Evolutionary conservation across 257 asterid genomes (phyloP), one percentile per base, ranked within the genome.

Genomic region (Fraxinus quadrangulata): DNA sequence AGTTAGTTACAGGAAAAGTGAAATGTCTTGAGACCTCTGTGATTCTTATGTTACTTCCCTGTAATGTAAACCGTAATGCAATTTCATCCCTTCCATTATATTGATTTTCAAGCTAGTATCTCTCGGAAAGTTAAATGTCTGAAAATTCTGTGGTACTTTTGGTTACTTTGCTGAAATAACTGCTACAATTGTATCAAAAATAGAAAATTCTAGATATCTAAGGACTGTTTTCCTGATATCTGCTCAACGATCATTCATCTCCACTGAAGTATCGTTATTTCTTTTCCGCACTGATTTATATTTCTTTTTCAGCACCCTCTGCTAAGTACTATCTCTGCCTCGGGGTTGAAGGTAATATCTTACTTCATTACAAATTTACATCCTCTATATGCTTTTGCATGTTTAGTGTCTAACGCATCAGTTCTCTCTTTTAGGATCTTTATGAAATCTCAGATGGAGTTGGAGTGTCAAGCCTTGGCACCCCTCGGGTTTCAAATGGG

Each of bases 291-390:
- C 34, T 63, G 69, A 63, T 63, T 63, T 63, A 63, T 63, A 16
- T 24, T 63, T 63, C 19, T 24, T 63, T 63, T 26, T 26, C 17
- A 63, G 33, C 69, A 37, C 70, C 83, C 86, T 77, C 73, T 83
- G 78, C 87, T 83, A 75, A 79, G 87, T 78, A 74, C 78, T 47
- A 71, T 8, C 37, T 74, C 83, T 61, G 83, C 87, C 36, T 88
- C 92, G 34, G 95, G 99, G 79, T 86, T 91, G 59, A 94, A 89
- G 97, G 97, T 91, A 85, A 71, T 31, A 30, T 66, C 36, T 7
- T 9, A 59, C 42, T 9, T 8, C 70, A 31, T 54, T 34, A n/a
- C 16, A 42, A 42, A 12, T 11, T 63, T 63, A 26, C 73, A 4
- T 11, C 2, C 49, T 68, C 33, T 59, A 40, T 34, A 2, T 71